Percentiles rank a stretch among this genome's conserved stretches.
Evolutionary conservation across 108 stramenopile species (phyloP).

Genomic region (Nitzschia sp.): DNA sequence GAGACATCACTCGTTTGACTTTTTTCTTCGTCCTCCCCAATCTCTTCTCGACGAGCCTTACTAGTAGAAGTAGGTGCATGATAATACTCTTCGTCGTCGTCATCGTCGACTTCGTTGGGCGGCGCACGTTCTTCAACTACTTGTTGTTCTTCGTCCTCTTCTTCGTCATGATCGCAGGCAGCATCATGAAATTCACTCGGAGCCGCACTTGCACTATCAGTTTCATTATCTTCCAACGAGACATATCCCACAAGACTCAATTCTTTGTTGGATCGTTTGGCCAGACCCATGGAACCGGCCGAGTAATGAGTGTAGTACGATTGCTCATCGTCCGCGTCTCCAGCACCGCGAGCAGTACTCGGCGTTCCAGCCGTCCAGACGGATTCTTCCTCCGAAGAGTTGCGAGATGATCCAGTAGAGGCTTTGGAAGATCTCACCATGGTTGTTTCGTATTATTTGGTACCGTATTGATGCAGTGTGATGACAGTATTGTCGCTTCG

Average conservation of each 20-base stretch:
- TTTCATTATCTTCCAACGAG: neutral
- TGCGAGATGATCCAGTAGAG: too few relatives aligned
- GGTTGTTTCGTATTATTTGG: too few relatives aligned
- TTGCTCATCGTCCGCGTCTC: slow-evolving; percentile 8
- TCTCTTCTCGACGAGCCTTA: neutral
- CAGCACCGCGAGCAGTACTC: neutral
- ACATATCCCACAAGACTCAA: slow-evolving; percentile 7
- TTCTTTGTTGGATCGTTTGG: slow-evolving; percentile 6
- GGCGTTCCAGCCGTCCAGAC: neutral
- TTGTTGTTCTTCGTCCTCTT: too few relatives aligned
- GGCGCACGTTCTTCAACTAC: too few relatives aligned
- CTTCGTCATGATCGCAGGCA: neutral
- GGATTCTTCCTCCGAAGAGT: neutral
- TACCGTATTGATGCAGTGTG: too few relatives aligned
- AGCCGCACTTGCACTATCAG: neutral
- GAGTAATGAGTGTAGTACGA: slow-evolving; percentile 20
- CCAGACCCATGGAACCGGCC: slow-evolving; percentile 17
- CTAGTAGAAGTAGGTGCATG: neutral
- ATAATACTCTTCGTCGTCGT: neutral
- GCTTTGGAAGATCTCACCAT: too few relatives aligned
- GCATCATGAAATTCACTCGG: too few relatives aligned
- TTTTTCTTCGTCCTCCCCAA: neutral
- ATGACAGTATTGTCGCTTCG: too few relatives aligned
- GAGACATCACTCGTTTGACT: neutral
- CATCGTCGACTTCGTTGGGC: neutral